These are phyloP conservation scores for Penicillium sp. DNA, from an alignment of 2,329 filamentous ascomycete genomes.

Conservation along the genomic window DNA sequence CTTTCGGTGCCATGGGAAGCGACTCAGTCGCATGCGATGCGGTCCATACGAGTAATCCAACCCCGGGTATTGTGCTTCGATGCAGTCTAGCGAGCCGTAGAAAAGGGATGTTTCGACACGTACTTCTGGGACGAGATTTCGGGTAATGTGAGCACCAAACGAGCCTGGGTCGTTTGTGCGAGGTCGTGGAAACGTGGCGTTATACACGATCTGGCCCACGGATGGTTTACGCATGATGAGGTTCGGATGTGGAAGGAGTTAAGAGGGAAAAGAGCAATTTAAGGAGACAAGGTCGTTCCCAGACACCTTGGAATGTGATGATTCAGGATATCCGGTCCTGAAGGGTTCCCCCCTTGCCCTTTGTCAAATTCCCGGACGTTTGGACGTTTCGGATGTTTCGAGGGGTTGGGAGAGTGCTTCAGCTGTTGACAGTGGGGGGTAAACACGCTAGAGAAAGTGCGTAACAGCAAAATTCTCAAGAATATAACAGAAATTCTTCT, in stretches of 20 bases:
- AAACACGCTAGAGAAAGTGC: neutral
- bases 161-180: slow-evolving; percentile 57
- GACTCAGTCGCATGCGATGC: slow-evolving; percentile 62
- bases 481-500: neutral
- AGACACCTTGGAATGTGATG: slow-evolving; percentile 10
- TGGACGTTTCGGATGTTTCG: neutral
- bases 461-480: neutral
- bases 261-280: neutral
- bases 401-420: neutral
- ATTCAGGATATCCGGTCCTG: neutral
- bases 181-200: slow-evolving; percentile 58
- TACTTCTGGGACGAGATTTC: slow-evolving; percentile 64
- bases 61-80: slow-evolving; percentile 66
- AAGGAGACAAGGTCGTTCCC: slow-evolving; percentile 1
- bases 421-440: neutral
- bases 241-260: slow-evolving; percentile 4
- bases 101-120: slow-evolving; percentile 63
- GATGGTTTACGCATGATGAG: slow-evolving; percentile 60
- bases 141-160: slow-evolving; percentile 60
- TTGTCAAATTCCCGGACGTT: slow-evolving; percentile 7
- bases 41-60: slow-evolving; percentile 63
- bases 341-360: slow-evolving; percentile 9
- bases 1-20: slow-evolving; percentile 61
- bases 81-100: slow-evolving; percentile 63
- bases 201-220: slow-evolving; percentile 59